phyloP scores from a whole-genome alignment of 176 grass and related monocot genomes.

The Otatea glauca region DNA sequence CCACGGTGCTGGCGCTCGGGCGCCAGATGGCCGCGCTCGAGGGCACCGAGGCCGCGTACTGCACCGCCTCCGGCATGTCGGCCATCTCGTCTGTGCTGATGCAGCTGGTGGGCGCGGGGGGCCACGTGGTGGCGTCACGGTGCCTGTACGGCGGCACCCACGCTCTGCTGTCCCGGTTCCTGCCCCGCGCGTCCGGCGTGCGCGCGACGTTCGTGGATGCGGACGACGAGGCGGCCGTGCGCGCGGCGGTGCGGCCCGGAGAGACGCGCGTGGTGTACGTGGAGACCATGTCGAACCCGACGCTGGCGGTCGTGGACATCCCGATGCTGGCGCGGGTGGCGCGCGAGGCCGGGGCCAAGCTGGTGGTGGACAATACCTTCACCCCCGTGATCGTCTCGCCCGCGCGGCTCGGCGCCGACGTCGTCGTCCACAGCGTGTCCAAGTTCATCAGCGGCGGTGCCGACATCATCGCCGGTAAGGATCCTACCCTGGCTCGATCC shows the following conservation, averaged over 20 bases:
- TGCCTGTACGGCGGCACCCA: slow-evolving; percentile 98
- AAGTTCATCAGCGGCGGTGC: slow-evolving; percentile 99
- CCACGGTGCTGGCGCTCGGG: slow-evolving; percentile 87
- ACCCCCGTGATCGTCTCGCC: slow-evolving; percentile 82
- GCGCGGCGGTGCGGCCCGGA: slow-evolving; percentile 58
- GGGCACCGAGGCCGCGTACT: slow-evolving; percentile 96
- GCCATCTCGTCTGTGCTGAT: slow-evolving; percentile 83
- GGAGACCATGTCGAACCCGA: slow-evolving; percentile 92
- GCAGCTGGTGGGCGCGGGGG: slow-evolving; percentile 80
- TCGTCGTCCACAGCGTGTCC: slow-evolving; percentile 95
- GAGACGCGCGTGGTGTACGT: slow-evolving; percentile 82
- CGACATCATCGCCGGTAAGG: slow-evolving; percentile 89
- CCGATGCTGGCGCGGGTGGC: slow-evolving; percentile 77
- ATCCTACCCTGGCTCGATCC: not conserved
- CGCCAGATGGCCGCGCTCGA: slow-evolving; percentile 97
- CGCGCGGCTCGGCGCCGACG: slow-evolving; percentile 79
- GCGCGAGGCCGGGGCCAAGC: slow-evolving; percentile 75
- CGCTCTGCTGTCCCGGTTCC: slow-evolving; percentile 83
- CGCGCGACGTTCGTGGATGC: slow-evolving; percentile 74
- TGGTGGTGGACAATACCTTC: slow-evolving; percentile 97
- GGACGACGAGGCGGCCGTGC: slow-evolving; percentile 73
- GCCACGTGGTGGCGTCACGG: slow-evolving; percentile 82
- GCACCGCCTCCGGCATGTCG: slow-evolving; percentile 94
- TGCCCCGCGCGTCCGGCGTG: slow-evolving; percentile 65
- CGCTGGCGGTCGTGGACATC: slow-evolving; percentile 81